Percentiles rank a stretch among this genome's conserved stretches.
Conservation (phyloP, 345 rosid species). For the Lagerstroemia speciosa region DNA sequence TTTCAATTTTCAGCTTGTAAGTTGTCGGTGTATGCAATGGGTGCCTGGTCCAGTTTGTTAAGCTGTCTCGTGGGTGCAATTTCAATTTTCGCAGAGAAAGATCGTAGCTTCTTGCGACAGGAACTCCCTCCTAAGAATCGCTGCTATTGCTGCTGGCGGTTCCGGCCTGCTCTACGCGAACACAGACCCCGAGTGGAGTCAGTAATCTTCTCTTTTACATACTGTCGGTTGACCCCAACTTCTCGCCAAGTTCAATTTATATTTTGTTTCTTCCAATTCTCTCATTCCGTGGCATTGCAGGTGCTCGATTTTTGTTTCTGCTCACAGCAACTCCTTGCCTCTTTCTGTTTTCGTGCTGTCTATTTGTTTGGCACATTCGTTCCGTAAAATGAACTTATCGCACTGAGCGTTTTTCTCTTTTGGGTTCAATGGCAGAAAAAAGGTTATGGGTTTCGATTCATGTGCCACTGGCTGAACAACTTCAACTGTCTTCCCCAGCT, state of each 20-base stretch:
- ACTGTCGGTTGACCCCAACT: neutral
- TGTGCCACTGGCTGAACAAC: slow-evolving; percentile 17
- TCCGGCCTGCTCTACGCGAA: slow-evolving; percentile 30
- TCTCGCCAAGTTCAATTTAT: neutral
- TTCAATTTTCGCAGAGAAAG: slow-evolving; percentile 30
- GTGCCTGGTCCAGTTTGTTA: neutral
- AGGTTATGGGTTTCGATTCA: slow-evolving; percentile 35
- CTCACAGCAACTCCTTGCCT: neutral
- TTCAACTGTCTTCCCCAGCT: slow-evolving; percentile 23
- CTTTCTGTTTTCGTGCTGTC: neutral
- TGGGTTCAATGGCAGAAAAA: slow-evolving; percentile 20
- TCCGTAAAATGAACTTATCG: neutral
- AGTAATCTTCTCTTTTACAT: neutral
- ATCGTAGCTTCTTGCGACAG: slow-evolving; percentile 14
- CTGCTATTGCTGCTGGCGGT: slow-evolving; percentile 34
- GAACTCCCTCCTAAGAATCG: slow-evolving; percentile 26
- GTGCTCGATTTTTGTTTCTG: neutral
- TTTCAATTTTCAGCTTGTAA: neutral
- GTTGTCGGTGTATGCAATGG: neutral
- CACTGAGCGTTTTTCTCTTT: neutral
- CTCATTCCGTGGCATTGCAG: neutral
- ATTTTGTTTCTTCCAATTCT: neutral
- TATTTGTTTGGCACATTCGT: neutral
- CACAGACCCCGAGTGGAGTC: slow-evolving; percentile 27
- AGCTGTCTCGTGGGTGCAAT: neutral